Conservation (phyloP, 2,329 filamentous ascomycete species). For the Fonsecaea monophora region DNA sequence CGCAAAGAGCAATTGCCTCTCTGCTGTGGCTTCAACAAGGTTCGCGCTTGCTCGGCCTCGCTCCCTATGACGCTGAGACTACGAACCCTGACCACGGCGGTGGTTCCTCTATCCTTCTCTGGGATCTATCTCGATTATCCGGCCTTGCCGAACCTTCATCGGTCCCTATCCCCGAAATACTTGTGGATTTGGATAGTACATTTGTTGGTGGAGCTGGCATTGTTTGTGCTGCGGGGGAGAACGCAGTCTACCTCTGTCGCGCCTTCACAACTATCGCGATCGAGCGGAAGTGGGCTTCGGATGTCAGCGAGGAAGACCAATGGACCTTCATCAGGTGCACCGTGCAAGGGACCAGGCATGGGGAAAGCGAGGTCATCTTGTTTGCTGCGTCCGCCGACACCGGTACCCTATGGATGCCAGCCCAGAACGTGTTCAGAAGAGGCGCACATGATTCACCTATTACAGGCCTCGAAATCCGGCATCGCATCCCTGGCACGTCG, state of each 20-base stretch:
- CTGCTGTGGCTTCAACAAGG: conserved; percentile 51
- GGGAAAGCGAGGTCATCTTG: conserved; percentile 44
- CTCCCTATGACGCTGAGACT: conserved; percentile 48
- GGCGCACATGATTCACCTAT: conserved; percentile 52
- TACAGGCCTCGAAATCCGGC: conserved; percentile 52
- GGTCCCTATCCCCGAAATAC: conserved; percentile 40
- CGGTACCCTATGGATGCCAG: conserved; percentile 55
- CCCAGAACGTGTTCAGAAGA: conserved; percentile 49
- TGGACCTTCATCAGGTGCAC: conserved; percentile 53
- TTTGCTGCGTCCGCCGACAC: conserved; percentile 50
- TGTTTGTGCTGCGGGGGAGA: conserved; percentile 38
- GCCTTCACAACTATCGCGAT: conserved; percentile 23
- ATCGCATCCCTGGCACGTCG: conserved; percentile 32
- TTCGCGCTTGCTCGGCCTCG: conserved; percentile 51
- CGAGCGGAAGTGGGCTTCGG: conserved; percentile 35
- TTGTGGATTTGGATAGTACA: conserved; percentile 54
- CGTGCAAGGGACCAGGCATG: conserved; percentile 33
- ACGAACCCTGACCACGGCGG: conserved; percentile 7
- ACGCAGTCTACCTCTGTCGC: conserved; percentile 38
- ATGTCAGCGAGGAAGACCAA: conserved; percentile 39
- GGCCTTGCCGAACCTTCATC: conserved; percentile 35
- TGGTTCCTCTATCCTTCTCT: conserved; percentile 47
- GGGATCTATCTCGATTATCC: conserved; percentile 45
- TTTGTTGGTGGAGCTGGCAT: conserved; percentile 49
- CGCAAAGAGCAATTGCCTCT: conserved; percentile 53